Base-by-base conservation (phyloP, 2,329 filamentous ascomycete species). In the Fusarium gaditjirri region DNA sequence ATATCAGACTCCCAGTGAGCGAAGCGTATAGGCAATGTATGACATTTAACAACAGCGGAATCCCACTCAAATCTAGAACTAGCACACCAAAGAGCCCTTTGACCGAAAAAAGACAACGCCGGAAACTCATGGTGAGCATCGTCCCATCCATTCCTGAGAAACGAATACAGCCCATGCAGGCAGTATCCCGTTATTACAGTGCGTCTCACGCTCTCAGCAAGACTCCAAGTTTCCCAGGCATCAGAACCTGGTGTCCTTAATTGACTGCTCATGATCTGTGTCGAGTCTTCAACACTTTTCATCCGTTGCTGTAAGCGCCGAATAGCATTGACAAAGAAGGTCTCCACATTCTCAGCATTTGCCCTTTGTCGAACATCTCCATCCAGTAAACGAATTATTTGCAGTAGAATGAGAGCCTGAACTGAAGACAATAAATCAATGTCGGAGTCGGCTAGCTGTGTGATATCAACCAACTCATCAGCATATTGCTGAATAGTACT, bases 401-500 rank as follows among this genome's bases (percentile, higher is more conserved):
- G 53, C 1, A 55, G 6, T 9, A 55, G 10, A 33, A 44, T 44
- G 4, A 55, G 25, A n/a, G 53, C 38, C n/a, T 55, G 53, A n/a
- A 44, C 53, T 8, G 53, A 55, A 14, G 38, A 31, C 5, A 55
- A 44, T 6, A 55, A 1, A 17, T 55, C n/a, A 7, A 35, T 16
- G 5, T 33, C 17, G 6, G 53, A 17, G 7, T 33, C 38, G 13
- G 39, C 38, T 6, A 33, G 14, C 27, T 27, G 29, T 16, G 3
- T 33, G 2, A 44, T 14, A 9, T 44, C 16, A 16, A 35, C 12
- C 27, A 55, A 17, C n/a, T 55, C 38, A 44, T 55, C 27, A 21
- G 38, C 53, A 55, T 44, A 12, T 55, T 55, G 53, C 13, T 55
- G 53, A 14, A 55, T 55, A 12, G 53, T 33, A 35, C 38, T 43